phyloP scores from a whole-genome alignment of 2,329 filamentous ascomycete genomes.

The Alternaria triticina region DNA sequence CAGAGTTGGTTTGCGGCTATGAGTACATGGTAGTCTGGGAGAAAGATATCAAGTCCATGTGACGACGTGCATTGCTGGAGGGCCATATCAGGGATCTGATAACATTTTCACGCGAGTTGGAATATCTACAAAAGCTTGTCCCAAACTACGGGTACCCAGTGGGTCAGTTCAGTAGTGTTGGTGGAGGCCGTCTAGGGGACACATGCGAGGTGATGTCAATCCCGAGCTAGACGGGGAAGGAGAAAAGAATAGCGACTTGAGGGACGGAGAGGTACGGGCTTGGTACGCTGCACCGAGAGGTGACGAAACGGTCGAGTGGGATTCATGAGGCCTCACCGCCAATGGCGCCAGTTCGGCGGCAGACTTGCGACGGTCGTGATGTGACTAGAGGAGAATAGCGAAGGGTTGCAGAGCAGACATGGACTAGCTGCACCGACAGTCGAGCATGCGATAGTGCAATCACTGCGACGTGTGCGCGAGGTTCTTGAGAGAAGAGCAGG shows the following conservation, averaged over 20 bases:
- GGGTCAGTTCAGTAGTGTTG: slow-evolving; percentile 6
- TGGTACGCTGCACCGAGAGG: background rate
- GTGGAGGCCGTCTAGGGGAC: slow-evolving; percentile 3
- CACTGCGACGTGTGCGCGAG: background rate
- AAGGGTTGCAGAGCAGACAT: background rate
- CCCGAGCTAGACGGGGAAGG: background rate
- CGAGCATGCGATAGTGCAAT: slow-evolving; percentile 17
- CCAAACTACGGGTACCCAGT: background rate
- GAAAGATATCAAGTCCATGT: background rate
- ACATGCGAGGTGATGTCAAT: slow-evolving; percentile 15
- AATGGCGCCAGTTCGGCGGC: slow-evolving; percentile 12
- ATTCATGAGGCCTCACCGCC: slow-evolving; percentile 13
- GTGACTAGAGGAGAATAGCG: background rate
- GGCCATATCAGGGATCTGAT: background rate
- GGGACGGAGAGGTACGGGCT: background rate
- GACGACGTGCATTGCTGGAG: background rate
- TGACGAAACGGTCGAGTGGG: background rate
- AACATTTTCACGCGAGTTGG: background rate
- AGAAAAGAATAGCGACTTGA: background rate
- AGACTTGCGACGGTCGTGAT: background rate
- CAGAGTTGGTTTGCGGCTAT: background rate
- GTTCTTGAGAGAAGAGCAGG: background rate
- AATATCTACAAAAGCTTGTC: slow-evolving; percentile 7
- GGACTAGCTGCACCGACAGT: background rate
- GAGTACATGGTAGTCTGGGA: too few species aligned